Percentiles rank a stretch among this genome's conserved stretches.
phyloP scores from a whole-genome alignment of 768 basidiomycete species.

The Obba rivulosa region DNA sequence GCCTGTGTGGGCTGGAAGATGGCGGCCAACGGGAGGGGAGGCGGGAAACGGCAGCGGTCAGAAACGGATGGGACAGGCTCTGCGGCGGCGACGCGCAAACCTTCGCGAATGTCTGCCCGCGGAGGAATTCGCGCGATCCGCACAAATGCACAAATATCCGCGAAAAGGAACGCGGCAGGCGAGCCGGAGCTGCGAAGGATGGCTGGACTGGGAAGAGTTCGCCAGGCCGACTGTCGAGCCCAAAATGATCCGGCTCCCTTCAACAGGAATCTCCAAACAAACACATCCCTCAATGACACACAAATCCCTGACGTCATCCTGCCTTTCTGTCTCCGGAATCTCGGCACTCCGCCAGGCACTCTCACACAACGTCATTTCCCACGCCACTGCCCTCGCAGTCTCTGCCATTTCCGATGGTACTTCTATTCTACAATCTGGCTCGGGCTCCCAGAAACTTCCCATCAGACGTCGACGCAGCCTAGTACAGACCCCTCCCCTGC shows the following conservation, averaged over 20 bases:
- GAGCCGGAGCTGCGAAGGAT: neutral
- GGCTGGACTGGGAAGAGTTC: slow-evolving; percentile 2
- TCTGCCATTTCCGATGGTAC: neutral
- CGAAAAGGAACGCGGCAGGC: neutral
- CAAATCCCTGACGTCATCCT: slow-evolving; percentile 15
- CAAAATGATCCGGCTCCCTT: slow-evolving; percentile 16
- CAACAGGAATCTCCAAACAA: slow-evolving; percentile 11
- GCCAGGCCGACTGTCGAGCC: neutral
- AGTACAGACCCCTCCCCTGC: slow-evolving; percentile 1
- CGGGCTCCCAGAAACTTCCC: too few relatives aligned
- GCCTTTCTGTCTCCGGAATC: slow-evolving; percentile 1
- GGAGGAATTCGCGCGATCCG: too few relatives aligned
- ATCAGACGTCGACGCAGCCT: neutral
- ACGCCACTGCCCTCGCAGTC: slow-evolving; percentile 5
- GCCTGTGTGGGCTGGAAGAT: slow-evolving; percentile 4
- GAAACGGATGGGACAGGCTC: slow-evolving; percentile 1
- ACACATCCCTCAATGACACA: slow-evolving; percentile 2
- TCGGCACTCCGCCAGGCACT: slow-evolving; percentile 2
- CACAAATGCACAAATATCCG: too few relatives aligned
- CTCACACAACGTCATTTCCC: slow-evolving; percentile 19
- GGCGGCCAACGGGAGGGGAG: slow-evolving; percentile 6
- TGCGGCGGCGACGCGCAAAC: too few relatives aligned
- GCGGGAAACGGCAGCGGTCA: slow-evolving; percentile 3
- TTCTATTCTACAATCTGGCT: slow-evolving; percentile 7
- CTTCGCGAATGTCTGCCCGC: too few relatives aligned